Conservation (phyloP, 2,329 filamentous ascomycete species). For the Botrytis hyacinthi region DNA sequence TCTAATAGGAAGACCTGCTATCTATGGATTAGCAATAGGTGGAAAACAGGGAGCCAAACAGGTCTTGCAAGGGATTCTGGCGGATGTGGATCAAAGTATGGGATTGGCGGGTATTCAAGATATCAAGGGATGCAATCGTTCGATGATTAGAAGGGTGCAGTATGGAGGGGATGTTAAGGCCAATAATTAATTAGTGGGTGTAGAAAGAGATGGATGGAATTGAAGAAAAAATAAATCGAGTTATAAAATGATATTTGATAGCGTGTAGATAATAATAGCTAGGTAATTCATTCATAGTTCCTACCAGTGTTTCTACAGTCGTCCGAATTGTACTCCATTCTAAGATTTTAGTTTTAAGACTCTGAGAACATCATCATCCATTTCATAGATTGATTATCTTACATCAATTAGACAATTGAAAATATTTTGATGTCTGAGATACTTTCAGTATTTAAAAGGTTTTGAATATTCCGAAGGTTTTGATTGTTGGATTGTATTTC, state of each 20-base stretch:
- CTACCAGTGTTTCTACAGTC: background rate
- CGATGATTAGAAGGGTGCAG: conserved; percentile 30
- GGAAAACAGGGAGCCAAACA: conserved; percentile 53
- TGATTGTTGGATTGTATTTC: background rate
- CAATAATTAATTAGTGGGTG: conserved; percentile 26
- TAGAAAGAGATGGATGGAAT: background rate
- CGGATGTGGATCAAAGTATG: conserved; percentile 56
- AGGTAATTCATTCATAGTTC: background rate
- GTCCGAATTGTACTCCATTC: background rate
- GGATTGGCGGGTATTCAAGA: conserved; percentile 49
- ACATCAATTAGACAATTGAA: background rate
- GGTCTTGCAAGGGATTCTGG: conserved; percentile 50
- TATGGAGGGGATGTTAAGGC: conserved; percentile 33
- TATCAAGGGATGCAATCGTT: conserved; percentile 32
- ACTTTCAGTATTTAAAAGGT: background rate
- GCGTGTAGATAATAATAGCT: background rate
- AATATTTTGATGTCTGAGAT: background rate
- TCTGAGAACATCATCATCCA: background rate
- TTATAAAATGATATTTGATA: background rate
- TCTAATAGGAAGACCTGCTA: conserved; percentile 55
- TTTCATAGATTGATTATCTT: background rate
- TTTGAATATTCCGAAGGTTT: background rate
- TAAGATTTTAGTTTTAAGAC: background rate
- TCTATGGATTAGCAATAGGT: conserved; percentile 56
- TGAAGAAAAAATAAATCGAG: fast-evolving